A percentile compares a stretch with the other conserved stretches of the same genome.
Conservation (phyloP, 1,139 yeast genomes). For the Debaryomyces singareniensis region DNA sequence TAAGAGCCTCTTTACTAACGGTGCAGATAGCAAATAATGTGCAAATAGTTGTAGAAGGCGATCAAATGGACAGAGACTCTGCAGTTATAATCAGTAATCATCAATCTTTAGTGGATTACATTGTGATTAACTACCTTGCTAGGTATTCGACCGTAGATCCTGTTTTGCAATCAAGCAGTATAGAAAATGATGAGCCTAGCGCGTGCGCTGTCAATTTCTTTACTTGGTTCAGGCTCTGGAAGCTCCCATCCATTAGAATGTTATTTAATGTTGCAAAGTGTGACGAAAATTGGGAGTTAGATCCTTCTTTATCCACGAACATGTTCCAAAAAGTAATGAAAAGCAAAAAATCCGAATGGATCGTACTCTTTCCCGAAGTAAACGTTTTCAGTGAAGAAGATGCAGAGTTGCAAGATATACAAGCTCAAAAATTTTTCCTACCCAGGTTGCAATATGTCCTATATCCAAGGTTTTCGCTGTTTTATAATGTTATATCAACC, state of each 20-base stretch:
- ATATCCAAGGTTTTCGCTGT: conserved; percentile 61
- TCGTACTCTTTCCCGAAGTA: conserved; percentile 67
- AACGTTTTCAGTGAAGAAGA: conserved; percentile 52
- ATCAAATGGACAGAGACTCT: conserved; percentile 35
- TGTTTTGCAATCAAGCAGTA: conserved; percentile 19
- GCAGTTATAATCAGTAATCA: conserved; percentile 51
- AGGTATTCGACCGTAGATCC: conserved; percentile 9
- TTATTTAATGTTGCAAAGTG: conserved; percentile 38
- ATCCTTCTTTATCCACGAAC: conserved; percentile 18
- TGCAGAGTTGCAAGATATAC: conserved; percentile 40
- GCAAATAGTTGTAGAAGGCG: conserved; percentile 35
- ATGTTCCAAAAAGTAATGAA: conserved; percentile 19
- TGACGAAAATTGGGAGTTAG: conserved; percentile 64
- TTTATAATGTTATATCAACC: conserved; percentile 41
- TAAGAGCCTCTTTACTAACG: background rate
- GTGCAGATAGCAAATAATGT: conserved; percentile 30
- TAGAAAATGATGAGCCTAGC: conserved; percentile 11
- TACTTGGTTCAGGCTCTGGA: conserved; percentile 58
- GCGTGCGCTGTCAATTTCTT: conserved; percentile 50
- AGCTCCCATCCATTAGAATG: conserved; percentile 41
- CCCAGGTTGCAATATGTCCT: conserved; percentile 48
- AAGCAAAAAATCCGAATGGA: conserved; percentile 42
- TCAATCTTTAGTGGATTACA: conserved; percentile 47
- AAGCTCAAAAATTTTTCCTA: conserved; percentile 45
- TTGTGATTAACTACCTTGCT: conserved; percentile 42